Evolutionary conservation across 2,329 filamentous ascomycete genomes (phyloP), one percentile per base, ranked within the genome.

Genomic region (Talaromyces rugulosus): DNA sequence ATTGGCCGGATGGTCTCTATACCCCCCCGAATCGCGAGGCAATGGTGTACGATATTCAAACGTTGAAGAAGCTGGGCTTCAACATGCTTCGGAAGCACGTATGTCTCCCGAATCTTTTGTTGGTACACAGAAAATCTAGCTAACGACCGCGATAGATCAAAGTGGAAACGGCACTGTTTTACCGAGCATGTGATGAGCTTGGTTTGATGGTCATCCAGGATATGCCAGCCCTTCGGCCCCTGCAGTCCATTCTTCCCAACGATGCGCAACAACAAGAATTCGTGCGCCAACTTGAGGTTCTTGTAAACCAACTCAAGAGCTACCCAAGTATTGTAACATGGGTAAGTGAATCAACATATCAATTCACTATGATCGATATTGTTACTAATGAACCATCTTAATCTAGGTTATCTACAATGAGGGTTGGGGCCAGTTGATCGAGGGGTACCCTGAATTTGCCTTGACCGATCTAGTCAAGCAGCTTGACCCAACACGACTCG

Each of bases 181-280:
- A 90, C 70, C 81, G 83, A 18, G 87, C 88, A 4, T 88, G 86
- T 62, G 88, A 91, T 56, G 79, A 85, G 63, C 72, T 90, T 1
- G 88, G 88, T 1, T 71, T 90, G 16, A 71, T 90, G 30, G 81
- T 91, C 5, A 85, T 90, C 54, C 88, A 90, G 69, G 89, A 91
- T 64, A 91, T 91, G 88, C 88, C 88, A 0, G 82, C 86, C 2
- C 74, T 89, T 60, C 74, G 75, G 14, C 70, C 78, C 50, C 23
- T 70, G 28, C 78, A 82, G 47, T 66, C 63, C 5, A 68, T 74
- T 11, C 62, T 78, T 7, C 78, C 79, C 0, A 66, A 76, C 70
- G 72, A 74, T 1, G 76, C 71, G 1, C 81, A 89, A 64, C 87
- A 90, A 69, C 74, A 76, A 5, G 88, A 91, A 67, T 91, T 90